These are phyloP conservation scores for Aphanocladium album DNA, from an alignment of 2,329 filamentous ascomycete genomes.

Conservation along the genomic window DNA sequence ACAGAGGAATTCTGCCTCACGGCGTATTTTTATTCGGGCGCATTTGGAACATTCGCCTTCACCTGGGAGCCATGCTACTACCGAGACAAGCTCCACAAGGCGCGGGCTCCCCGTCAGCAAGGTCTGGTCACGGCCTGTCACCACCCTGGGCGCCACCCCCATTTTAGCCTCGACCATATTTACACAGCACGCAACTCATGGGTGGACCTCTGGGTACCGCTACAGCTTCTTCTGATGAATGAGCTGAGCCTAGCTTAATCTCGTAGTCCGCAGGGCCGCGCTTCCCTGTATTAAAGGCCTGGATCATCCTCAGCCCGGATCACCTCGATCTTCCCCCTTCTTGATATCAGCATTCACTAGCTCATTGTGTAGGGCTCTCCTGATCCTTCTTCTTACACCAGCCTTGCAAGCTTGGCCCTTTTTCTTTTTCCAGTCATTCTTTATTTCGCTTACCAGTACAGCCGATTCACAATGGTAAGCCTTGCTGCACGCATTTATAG, in stretches of 20 bases:
- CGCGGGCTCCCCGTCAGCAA: slow-evolving; percentile 4
- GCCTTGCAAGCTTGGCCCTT: background rate
- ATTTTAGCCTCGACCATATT: background rate
- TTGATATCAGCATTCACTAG: background rate
- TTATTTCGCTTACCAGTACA: background rate
- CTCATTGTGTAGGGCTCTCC: background rate
- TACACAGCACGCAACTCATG: background rate
- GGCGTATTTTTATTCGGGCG: background rate
- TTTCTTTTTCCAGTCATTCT: background rate
- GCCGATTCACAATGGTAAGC: background rate
- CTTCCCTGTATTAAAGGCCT: background rate
- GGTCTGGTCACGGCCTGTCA: background rate
- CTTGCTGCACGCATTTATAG: too few relatives aligned
- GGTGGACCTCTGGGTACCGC: background rate
- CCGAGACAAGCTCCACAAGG: background rate
- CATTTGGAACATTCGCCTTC: background rate
- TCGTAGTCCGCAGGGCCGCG: background rate
- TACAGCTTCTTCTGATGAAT: background rate
- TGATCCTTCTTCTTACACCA: background rate
- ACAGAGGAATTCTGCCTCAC: background rate
- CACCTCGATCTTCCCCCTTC: background rate
- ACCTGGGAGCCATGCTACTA: background rate
- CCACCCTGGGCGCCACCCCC: background rate
- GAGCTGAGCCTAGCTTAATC: background rate
- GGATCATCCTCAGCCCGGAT: background rate